phyloP scores from a whole-genome alignment of 192 early-diverging fungal species.

The Lobosporangium transversale region DNA sequence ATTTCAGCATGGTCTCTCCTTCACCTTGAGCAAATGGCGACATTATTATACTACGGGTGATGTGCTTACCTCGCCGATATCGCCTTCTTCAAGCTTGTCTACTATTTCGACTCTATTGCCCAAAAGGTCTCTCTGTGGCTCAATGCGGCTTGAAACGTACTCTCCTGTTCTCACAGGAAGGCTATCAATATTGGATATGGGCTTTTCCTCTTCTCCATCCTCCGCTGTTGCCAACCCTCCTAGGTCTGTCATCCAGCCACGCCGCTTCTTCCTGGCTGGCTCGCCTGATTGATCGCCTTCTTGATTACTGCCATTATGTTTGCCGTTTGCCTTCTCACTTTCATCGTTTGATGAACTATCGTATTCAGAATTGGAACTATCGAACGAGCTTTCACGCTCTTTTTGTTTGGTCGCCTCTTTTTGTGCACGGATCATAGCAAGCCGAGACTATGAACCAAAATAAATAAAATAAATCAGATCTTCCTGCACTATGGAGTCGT shows the following conservation, averaged over 20 bases:
- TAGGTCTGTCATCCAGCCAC: conserved; percentile 51
- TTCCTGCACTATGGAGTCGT: too few species aligned
- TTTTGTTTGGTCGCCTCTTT: conserved; percentile 64
- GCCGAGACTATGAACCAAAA: conserved; percentile 21
- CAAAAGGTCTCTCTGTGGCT: conserved; percentile 36
- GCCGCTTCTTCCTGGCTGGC: conserved; percentile 45
- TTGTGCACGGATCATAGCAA: conserved; percentile 51
- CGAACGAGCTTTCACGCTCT: conserved; percentile 71
- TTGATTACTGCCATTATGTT: conserved; percentile 60
- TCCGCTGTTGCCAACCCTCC: conserved; percentile 35
- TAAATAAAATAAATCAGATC: not conserved
- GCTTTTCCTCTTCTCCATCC: conserved; percentile 35
- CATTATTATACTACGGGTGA: too few species aligned
- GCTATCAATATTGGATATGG: conserved; percentile 39
- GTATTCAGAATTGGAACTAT: conserved; percentile 77
- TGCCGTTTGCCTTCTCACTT: too few species aligned
- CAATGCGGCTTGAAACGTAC: conserved; percentile 41
- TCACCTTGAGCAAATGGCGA: too few species aligned
- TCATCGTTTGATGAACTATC: conserved; percentile 55
- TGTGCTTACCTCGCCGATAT: conserved; percentile 30
- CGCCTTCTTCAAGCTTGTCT: conserved; percentile 18
- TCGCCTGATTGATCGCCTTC: conserved; percentile 37
- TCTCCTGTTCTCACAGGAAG: conserved; percentile 33
- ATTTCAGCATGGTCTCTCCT: too few species aligned
- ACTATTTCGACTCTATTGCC: conserved; percentile 30